These are phyloP conservation scores for Paecilomyces niveus DNA, from an alignment of 2,329 filamentous ascomycete genomes.

Conservation along the genomic window DNA sequence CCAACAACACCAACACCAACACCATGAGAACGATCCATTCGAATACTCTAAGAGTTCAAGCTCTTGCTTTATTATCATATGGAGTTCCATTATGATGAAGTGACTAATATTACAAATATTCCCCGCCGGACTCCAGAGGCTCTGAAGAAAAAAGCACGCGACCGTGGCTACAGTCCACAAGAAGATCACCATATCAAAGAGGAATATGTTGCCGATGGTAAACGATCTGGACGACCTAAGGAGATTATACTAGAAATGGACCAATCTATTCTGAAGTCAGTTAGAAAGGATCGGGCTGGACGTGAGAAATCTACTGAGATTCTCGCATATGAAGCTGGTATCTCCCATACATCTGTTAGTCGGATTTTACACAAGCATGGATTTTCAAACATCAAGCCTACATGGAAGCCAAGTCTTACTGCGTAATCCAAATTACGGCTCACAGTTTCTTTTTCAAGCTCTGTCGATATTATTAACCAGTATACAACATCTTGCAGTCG, in stretches of 20 bases:
- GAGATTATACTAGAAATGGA: constrained; percentile 1
- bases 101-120: background rate
- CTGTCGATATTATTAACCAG: no score
- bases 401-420: no score
- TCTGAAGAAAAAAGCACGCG: constrained; percentile 1
- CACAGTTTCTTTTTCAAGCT: no score
- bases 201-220: constrained; percentile 4
- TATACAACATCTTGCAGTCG: no score
- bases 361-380: background rate
- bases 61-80: background rate
- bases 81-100: background rate
- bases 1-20: background rate
- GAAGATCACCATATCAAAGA: constrained; percentile 3
- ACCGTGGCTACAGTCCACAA: constrained; percentile 4
- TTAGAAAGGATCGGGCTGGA: constrained; percentile 3
- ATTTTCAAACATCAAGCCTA: background rate
- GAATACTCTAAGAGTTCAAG: background rate
- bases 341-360: background rate
- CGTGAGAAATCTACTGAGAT: constrained; percentile 10
- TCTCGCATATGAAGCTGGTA: constrained; percentile 5
- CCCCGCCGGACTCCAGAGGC: background rate
- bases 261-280: background rate
- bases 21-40: background rate
- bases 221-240: background rate
- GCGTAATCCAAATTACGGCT: no score